Conservation (phyloP, 805 yeast genomes). For the Candida silvicultrix region DNA sequence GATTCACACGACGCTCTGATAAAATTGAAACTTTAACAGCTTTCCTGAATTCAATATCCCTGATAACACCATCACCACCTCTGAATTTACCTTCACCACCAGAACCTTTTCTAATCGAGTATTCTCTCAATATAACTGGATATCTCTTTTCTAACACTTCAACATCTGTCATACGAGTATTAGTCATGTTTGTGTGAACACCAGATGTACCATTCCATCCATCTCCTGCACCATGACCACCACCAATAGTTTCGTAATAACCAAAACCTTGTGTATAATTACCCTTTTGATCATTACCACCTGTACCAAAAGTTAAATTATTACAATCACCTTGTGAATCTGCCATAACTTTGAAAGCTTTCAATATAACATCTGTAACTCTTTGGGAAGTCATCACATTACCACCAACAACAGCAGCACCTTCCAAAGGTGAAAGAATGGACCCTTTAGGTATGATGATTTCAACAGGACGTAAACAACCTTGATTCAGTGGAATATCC, state of each 20-base stretch:
- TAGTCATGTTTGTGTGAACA: conserved; percentile 93
- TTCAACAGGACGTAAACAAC: conserved; percentile 77
- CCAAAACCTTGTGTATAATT: conserved; percentile 66
- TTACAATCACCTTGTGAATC: conserved; percentile 96
- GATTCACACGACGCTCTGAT: conserved; percentile 77
- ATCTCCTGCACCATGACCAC: conserved; percentile 91
- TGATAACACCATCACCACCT: conserved; percentile 84
- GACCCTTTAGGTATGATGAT: conserved; percentile 59
- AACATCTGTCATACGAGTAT: conserved; percentile 87
- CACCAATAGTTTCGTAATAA: conserved; percentile 91
- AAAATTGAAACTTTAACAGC: conserved; percentile 73
- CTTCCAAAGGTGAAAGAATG: conserved; percentile 67
- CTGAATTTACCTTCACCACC: conserved; percentile 71
- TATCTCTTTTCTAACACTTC: conserved; percentile 85
- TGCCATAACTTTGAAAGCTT: conserved; percentile 85
- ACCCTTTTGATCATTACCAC: conserved; percentile 49
- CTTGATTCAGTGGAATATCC: conserved; percentile 90
- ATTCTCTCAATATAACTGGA: conserved; percentile 73
- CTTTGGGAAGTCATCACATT: conserved; percentile 94
- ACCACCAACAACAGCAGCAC: conserved; percentile 93
- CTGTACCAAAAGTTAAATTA: conserved; percentile 86
- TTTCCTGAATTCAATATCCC: conserved; percentile 76
- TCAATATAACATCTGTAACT: conserved; percentile 81
- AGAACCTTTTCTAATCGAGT: conserved; percentile 60
- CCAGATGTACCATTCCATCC: conserved; percentile 83